phyloP scores from a whole-genome alignment of 2,329 filamentous ascomycete genomes.

The Fusarium gaditjirri region DNA sequence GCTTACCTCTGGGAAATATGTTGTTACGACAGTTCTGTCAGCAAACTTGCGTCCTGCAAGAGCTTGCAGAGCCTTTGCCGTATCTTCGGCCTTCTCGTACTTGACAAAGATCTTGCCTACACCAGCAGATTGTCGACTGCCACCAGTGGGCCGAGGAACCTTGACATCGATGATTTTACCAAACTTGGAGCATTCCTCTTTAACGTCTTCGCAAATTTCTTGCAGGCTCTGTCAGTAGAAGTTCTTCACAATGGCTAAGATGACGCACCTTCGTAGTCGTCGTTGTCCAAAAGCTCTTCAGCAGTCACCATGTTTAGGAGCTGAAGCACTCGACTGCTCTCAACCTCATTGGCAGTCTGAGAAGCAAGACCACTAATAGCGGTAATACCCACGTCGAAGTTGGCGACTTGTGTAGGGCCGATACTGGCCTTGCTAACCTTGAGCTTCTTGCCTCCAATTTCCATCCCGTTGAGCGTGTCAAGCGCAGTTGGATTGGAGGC shows the following conservation, averaged over 20 bases:
- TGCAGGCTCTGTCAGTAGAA: slow-evolving; percentile 48
- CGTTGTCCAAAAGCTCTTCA: slow-evolving; percentile 91
- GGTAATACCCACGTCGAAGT: slow-evolving; percentile 94
- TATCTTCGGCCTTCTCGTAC: slow-evolving; percentile 80
- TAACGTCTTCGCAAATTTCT: slow-evolving; percentile 98
- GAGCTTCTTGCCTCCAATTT: slow-evolving; percentile 85
- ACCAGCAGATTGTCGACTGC: slow-evolving; percentile 83
- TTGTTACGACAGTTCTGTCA: slow-evolving; percentile 94
- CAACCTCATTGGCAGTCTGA: slow-evolving; percentile 81
- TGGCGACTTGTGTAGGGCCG: slow-evolving; percentile 90
- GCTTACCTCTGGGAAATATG: slow-evolving; percentile 91
- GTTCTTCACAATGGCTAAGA: not conserved
- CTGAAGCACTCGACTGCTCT: slow-evolving; percentile 86
- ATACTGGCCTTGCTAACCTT: slow-evolving; percentile 91
- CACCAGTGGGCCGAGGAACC: slow-evolving; percentile 86
- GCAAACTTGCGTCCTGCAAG: slow-evolving; percentile 96
- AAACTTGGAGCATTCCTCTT: slow-evolving; percentile 92
- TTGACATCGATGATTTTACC: slow-evolving; percentile 89
- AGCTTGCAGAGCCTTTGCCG: slow-evolving; percentile 86
- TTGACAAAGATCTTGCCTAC: slow-evolving; percentile 99
- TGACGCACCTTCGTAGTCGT: slow-evolving; percentile 89
- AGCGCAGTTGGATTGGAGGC: slow-evolving; percentile 83
- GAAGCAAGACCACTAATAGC: slow-evolving; percentile 98
- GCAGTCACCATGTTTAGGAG: slow-evolving; percentile 98
- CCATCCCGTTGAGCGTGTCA: slow-evolving; percentile 92